Base-by-base conservation (phyloP, 495 filamentous ascomycete species). In the Amphirosellinia nigrospora region DNA sequence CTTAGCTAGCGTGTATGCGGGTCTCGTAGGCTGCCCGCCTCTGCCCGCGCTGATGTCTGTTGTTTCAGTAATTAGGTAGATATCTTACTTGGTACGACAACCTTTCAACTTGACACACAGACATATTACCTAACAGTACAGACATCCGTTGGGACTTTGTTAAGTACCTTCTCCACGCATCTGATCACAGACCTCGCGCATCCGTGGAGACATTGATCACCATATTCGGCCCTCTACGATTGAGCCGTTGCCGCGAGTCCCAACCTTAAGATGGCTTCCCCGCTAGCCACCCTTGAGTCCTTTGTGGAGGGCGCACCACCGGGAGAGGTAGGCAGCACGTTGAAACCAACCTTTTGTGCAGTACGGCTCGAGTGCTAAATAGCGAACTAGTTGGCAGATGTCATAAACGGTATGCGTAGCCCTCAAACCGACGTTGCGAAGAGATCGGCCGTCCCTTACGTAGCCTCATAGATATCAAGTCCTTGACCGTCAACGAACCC, bases 291-390 rank as follows among this genome's bases (percentile, higher is more conserved):
- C 36, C 82, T 93, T 64, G 92, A 93, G 70, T 90, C 93, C 5
- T 99, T 98, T 80, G 90, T 99, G 71, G 89, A 98, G 81, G 93
- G 93, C 79, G 93, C 96, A 76, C 96, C 96, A 52, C 96, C 96
- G 38, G 96, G 96, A 83, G 96, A 99, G 92, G 96, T 98, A 89
- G 45, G 66, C 50, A 36, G 45, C 45, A 62, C 21, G 46, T 69
- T 62, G 30, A 45, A 45, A 13, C 66, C 53, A 38, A 21, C 21
- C 43, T 28, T 15, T 28, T 39, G 38, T 36, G 9, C 30, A 50
- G 21, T 36, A 58, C 19, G 21, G 41, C 21, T 74, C 86, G 39
- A 32, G 65, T 68, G 67, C 73, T 79, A 65, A 76, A 70, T 19
- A 64, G 3, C 41, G 30, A 36, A 15, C 23, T 52, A 99, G 96